A percentile compares a stretch with the other conserved stretches of the same genome.
phyloP scores from a whole-genome alignment of 345 rosid genomes.

The Salix caprea region DNA sequence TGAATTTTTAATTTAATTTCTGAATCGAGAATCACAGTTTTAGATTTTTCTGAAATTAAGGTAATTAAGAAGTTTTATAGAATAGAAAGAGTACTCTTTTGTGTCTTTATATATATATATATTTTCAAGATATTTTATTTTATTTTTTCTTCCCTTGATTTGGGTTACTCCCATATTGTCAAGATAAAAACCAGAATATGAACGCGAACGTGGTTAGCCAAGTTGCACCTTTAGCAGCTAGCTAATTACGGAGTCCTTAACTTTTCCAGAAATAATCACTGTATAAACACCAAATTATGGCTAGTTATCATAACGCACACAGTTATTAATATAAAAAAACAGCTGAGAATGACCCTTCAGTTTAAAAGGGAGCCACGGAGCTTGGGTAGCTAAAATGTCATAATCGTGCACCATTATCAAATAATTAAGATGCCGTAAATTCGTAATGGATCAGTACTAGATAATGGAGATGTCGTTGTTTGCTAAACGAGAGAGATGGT shows the following conservation, averaged over 20 bases:
- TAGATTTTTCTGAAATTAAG: background rate
- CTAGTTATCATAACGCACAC: background rate
- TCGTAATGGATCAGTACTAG: conserved; percentile 6
- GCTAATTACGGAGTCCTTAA: background rate
- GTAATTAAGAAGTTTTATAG: no score
- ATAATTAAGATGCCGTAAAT: conserved; percentile 4
- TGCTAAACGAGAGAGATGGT: background rate
- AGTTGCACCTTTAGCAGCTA: background rate
- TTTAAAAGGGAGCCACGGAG: conserved; percentile 11
- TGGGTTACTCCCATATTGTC: background rate
- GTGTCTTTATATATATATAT: background rate
- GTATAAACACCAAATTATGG: background rate
- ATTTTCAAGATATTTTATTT: background rate
- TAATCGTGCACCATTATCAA: conserved; percentile 19
- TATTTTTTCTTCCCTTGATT: no score
- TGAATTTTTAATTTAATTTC: background rate
- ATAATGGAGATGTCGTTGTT: conserved; percentile 18
- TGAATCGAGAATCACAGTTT: background rate
- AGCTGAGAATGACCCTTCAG: background rate
- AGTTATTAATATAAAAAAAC: no score
- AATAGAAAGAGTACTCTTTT: background rate
- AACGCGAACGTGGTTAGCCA: background rate
- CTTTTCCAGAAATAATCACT: background rate
- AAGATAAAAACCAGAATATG: background rate
- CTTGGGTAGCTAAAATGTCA: conserved; percentile 34